Percentiles rank a stretch among this genome's conserved stretches.
Evolutionary conservation across 1,284 basidiomycete species (phyloP).

Genomic region (Marasmius fiardii): DNA sequence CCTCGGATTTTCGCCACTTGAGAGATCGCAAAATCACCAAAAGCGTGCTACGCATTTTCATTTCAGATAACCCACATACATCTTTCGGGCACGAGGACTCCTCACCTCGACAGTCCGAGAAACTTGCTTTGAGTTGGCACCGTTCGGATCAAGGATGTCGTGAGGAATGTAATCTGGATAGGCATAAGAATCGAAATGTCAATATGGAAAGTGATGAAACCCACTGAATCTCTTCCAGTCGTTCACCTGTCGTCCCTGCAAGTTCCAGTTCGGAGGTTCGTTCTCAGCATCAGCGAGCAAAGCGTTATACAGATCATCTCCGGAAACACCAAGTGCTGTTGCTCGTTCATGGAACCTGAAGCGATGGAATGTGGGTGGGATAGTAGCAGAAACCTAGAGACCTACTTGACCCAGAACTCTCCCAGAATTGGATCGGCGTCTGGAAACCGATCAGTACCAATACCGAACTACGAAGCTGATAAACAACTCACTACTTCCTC

Average conservation of each 20-base stretch:
- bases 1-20: constrained; percentile 56
- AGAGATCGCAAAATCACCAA: constrained; percentile 60
- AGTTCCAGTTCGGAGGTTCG: constrained; percentile 58
- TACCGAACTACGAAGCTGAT: neutral
- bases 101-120: constrained; percentile 56
- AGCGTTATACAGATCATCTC: constrained; percentile 46
- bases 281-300: constrained; percentile 58
- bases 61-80: neutral
- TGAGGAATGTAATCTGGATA: constrained; percentile 48
- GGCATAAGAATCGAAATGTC: too few species aligned
- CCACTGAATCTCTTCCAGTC: constrained; percentile 29
- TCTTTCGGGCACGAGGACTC: too few species aligned
- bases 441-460: constrained; percentile 19
- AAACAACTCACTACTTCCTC: constrained; percentile 52
- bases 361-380: neutral
- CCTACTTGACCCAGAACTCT: constrained; percentile 67
- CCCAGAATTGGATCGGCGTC: constrained; percentile 63
- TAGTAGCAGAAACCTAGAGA: neutral
- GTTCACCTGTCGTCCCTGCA: constrained; percentile 61
- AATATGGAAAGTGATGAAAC: constrained; percentile 3
- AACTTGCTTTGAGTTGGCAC: constrained; percentile 57
- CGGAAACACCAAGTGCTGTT: constrained; percentile 40
- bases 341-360: constrained; percentile 47
- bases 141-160: constrained; percentile 46
- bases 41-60: constrained; percentile 40